Conservation (phyloP, 2,329 filamentous ascomycete species). For the Calonectria montana region DNA sequence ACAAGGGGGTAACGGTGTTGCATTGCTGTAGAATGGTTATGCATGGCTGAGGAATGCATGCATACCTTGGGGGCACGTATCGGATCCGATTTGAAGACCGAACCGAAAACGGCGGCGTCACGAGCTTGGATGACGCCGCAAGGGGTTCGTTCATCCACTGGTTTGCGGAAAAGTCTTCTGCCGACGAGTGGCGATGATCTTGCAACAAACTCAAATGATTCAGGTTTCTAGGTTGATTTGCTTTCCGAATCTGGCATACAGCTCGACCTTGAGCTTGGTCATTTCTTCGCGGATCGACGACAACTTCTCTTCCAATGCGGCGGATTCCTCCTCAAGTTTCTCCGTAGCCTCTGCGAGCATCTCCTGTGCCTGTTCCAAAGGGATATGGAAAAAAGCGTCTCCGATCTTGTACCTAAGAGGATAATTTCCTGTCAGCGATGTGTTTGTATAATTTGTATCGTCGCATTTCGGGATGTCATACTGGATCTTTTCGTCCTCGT, state of each 20-base stretch:
- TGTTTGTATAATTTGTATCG: not conserved
- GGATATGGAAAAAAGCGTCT: constrained; percentile 92
- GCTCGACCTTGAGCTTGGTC: constrained; percentile 86
- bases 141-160: constrained; percentile 1
- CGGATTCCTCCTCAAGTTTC: constrained; percentile 81
- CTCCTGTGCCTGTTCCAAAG: constrained; percentile 86
- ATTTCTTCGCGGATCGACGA: constrained; percentile 84
- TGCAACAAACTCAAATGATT: constrained; percentile 38
- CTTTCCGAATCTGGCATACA: constrained; percentile 94
- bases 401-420: constrained; percentile 88
- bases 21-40: constrained; percentile 8
- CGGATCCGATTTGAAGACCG: constrained; percentile 30
- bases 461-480: constrained; percentile 60
- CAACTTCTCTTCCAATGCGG: constrained; percentile 80
- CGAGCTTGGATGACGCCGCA: constrained; percentile 23
- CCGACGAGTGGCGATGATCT: constrained; percentile 14
- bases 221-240: constrained; percentile 97
- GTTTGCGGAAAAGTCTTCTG: constrained; percentile 36
- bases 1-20: constrained; percentile 3
- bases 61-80: constrained; percentile 18
- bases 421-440: constrained; percentile 24
- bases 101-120: constrained; percentile 28
- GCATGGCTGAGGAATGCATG: constrained; percentile 13
- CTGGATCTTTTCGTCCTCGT: constrained; percentile 95
- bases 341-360: constrained; percentile 79